These are phyloP conservation scores for Tolypocladium cylindrosporum DNA, from an alignment of 2,329 filamentous ascomycete genomes.

Conservation along the genomic window DNA sequence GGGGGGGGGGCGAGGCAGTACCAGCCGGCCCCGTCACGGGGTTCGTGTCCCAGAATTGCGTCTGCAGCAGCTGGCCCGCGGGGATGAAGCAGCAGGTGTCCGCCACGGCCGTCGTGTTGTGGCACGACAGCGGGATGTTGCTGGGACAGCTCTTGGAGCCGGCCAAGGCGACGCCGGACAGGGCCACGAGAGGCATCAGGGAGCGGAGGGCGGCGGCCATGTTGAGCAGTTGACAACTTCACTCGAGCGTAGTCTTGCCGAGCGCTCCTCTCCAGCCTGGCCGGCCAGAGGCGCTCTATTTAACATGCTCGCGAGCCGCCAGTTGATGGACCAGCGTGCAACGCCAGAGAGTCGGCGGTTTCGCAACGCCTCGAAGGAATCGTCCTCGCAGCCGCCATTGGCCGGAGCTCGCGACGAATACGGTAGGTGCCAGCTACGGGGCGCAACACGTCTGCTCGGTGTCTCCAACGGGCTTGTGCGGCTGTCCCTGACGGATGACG, in stretches of 20 bases:
- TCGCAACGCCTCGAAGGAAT: not conserved
- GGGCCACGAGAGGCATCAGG: conserved; percentile 8
- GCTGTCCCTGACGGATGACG: not conserved
- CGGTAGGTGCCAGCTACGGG: not conserved
- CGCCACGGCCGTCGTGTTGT: conserved; percentile 46
- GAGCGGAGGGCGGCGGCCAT: conserved; percentile 6
- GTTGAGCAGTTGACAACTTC: not conserved
- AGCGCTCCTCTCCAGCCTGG: not conserved
- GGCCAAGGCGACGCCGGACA: conserved; percentile 6
- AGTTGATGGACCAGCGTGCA: not conserved
- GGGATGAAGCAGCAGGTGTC: conserved; percentile 66
- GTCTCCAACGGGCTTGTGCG: not conserved
- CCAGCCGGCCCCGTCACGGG: conserved; percentile 51
- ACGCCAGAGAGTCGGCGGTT: not conserved
- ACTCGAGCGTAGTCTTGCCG: not conserved
- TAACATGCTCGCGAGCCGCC: not conserved
- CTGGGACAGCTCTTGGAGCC: conserved; percentile 12
- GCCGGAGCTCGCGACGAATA: not conserved
- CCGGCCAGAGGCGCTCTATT: not conserved
- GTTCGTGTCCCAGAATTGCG: conserved; percentile 67
- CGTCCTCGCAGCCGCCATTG: not conserved
- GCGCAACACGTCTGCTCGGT: not conserved
- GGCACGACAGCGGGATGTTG: conserved; percentile 47
- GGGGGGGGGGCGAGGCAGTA: not conserved
- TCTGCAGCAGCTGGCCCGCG: conserved; percentile 59